Conservation (phyloP, 1,284 basidiomycete genomes). For the Rhodotorula mucilaginosa region DNA sequence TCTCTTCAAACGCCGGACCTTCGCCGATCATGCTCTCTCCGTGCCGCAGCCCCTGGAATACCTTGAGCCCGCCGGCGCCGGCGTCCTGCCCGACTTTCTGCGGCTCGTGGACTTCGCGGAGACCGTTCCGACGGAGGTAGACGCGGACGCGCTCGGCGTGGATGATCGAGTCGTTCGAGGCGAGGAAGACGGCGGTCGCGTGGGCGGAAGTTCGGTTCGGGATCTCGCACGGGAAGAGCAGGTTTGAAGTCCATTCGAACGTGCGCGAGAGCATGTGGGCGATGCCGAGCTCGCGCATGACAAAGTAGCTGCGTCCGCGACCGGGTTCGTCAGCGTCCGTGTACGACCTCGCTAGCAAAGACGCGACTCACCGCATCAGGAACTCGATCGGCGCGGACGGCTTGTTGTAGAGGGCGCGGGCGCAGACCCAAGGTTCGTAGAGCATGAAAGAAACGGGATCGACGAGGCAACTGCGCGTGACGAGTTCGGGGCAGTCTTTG, state of each 20-base stretch:
- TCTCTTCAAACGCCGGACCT: slow-evolving; percentile 15
- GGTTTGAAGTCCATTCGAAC: slow-evolving; percentile 66
- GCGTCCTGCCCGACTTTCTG: slow-evolving; percentile 14
- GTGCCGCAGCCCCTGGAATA: slow-evolving; percentile 33
- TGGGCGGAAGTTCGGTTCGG: slow-evolving; percentile 63
- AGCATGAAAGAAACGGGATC: slow-evolving; percentile 80
- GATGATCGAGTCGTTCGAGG: slow-evolving; percentile 75
- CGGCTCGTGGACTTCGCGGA: slow-evolving; percentile 12
- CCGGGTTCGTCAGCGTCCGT: neutral
- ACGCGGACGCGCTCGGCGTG: slow-evolving; percentile 54
- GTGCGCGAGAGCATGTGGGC: slow-evolving; percentile 78
- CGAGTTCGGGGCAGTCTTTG: slow-evolving; percentile 68
- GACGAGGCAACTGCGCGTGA: slow-evolving; percentile 74
- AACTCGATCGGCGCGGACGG: slow-evolving; percentile 59
- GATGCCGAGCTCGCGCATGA: slow-evolving; percentile 77
- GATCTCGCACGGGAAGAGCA: slow-evolving; percentile 83
- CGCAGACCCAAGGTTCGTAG: slow-evolving; percentile 81
- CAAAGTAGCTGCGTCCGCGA: slow-evolving; percentile 63
- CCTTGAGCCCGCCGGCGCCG: slow-evolving; percentile 29
- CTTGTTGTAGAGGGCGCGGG: slow-evolving; percentile 54
- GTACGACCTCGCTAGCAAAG: neutral
- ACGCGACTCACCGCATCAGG: slow-evolving; percentile 73
- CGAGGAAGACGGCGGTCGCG: slow-evolving; percentile 64
- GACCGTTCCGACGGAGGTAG: slow-evolving; percentile 26
- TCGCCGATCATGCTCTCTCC: slow-evolving; percentile 29